A percentile compares a stretch with the other conserved stretches of the same genome.
phyloP scores from a whole-genome alignment of 1,139 yeast genomes.

The Hansenula anomala region DNA sequence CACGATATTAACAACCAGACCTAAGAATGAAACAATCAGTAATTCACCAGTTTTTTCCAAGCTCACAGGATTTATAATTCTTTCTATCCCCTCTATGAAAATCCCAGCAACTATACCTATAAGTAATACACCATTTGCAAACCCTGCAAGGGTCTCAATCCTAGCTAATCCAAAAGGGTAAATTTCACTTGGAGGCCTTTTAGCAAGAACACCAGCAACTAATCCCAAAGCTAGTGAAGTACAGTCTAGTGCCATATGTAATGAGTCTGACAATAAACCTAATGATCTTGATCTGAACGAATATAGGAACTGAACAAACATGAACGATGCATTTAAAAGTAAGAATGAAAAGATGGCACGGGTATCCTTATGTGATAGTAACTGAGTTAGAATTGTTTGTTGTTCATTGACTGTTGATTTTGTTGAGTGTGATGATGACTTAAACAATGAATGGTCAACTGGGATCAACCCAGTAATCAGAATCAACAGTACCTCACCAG shows the following conservation, averaged over 20 bases:
- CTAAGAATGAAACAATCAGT: slow-evolving; percentile 76
- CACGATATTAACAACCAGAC: slow-evolving; percentile 81
- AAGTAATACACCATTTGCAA: slow-evolving; percentile 85
- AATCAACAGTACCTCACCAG: slow-evolving; percentile 13
- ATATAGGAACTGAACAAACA: slow-evolving; percentile 89
- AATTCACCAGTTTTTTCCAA: slow-evolving; percentile 82
- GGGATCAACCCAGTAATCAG: slow-evolving; percentile 10
- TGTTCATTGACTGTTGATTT: neutral
- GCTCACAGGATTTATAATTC: slow-evolving; percentile 72
- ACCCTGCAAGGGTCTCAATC: slow-evolving; percentile 90
- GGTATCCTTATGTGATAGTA: slow-evolving; percentile 67
- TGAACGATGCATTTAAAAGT: slow-evolving; percentile 80
- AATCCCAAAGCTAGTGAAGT: slow-evolving; percentile 85
- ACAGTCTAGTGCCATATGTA: slow-evolving; percentile 96
- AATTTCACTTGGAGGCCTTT: slow-evolving; percentile 55
- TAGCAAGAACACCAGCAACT: slow-evolving; percentile 69
- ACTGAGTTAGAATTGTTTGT: slow-evolving; percentile 27
- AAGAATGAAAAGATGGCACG: slow-evolving; percentile 85
- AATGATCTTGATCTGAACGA: slow-evolving; percentile 90
- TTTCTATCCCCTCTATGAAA: slow-evolving; percentile 77
- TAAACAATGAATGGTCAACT: slow-evolving; percentile 13
- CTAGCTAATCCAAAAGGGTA: slow-evolving; percentile 86
- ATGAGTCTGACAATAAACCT: slow-evolving; percentile 86
- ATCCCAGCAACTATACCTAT: slow-evolving; percentile 89
- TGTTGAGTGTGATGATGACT: slow-evolving; percentile 1